Conservation (phyloP, 495 filamentous ascomycete genomes). For the Trichocladium antarcticum region DNA sequence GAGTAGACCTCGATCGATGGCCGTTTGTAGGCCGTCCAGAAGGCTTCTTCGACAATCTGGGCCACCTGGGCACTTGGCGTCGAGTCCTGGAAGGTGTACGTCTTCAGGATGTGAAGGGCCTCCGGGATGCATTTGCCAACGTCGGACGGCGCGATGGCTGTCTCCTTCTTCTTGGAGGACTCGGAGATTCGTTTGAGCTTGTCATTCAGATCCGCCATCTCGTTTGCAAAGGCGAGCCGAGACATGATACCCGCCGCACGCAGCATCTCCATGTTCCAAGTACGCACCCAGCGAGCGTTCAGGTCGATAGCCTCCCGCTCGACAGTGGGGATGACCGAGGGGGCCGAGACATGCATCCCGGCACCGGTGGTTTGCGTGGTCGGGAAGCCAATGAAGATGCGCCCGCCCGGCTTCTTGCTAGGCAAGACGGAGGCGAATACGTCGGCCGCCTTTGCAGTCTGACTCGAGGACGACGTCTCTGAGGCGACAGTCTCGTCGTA, state of each 20-base stretch:
- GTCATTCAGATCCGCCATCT: constrained; percentile 64
- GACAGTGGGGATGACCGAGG: constrained; percentile 95
- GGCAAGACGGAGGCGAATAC: constrained; percentile 87
- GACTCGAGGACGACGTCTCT: constrained; percentile 33
- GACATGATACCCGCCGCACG: constrained; percentile 82
- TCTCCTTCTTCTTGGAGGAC: constrained; percentile 35
- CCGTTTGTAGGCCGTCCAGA: constrained; percentile 81
- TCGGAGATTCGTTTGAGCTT: constrained; percentile 40
- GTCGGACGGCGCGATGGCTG: constrained; percentile 41
- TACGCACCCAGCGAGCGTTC: constrained; percentile 84
- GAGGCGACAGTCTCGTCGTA: constrained; percentile 70
- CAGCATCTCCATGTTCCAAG: constrained; percentile 95
- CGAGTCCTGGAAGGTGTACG: constrained; percentile 77
- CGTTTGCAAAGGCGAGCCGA: constrained; percentile 72
- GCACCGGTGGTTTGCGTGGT: constrained; percentile 94
- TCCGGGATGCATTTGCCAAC: constrained; percentile 59
- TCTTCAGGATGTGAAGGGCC: constrained; percentile 64
- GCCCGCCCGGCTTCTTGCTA: constrained; percentile 61
- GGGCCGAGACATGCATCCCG: constrained; percentile 93
- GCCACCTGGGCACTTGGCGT: constrained; percentile 75
- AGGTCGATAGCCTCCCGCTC: constrained; percentile 95
- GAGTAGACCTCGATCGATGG: constrained; percentile 78
- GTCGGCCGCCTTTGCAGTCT: constrained; percentile 49
- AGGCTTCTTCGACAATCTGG: constrained; percentile 77
- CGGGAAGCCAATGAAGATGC: constrained; percentile 94